Conservation (phyloP, 257 asterid species). For the Jaltomata sinuosa region DNA sequence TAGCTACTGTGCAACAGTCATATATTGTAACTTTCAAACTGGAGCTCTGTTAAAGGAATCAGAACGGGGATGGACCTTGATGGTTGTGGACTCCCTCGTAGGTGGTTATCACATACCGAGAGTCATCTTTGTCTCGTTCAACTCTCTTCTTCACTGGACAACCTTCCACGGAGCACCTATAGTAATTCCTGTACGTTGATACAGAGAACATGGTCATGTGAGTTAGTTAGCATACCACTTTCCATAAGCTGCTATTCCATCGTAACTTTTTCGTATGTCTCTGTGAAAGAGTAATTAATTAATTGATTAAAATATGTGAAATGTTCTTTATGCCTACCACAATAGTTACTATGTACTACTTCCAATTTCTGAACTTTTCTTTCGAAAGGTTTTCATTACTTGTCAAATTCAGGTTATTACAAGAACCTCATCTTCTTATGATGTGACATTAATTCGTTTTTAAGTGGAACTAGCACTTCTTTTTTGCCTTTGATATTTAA, state of each 20-base stretch:
- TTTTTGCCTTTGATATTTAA: neutral
- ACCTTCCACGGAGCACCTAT: conserved; percentile 68
- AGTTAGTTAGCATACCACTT: neutral
- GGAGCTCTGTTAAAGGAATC: conserved; percentile 6
- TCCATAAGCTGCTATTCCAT: neutral
- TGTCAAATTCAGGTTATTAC: neutral
- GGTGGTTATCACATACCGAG: conserved; percentile 66
- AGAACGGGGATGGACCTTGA: conserved; percentile 38
- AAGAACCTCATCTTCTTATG: neutral
- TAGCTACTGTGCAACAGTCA: neutral
- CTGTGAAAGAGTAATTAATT: neutral
- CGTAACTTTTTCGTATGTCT: neutral
- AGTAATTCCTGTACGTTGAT: conserved; percentile 66
- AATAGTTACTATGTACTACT: neutral
- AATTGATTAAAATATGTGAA: neutral
- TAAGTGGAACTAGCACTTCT: neutral
- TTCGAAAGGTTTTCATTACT: neutral
- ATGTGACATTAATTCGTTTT: neutral
- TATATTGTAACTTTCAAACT: neutral
- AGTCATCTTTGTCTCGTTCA: conserved; percentile 78
- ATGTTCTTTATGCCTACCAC: neutral
- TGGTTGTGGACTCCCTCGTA: conserved; percentile 90
- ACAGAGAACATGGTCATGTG: neutral
- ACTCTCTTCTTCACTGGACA: conserved; percentile 92
- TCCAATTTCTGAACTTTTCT: neutral